Percentiles rank a stretch among this genome's conserved stretches.
These are phyloP conservation scores for Boletus vinaceobasis DNA, from an alignment of 768 basidiomycete species.

Conservation along the genomic window DNA sequence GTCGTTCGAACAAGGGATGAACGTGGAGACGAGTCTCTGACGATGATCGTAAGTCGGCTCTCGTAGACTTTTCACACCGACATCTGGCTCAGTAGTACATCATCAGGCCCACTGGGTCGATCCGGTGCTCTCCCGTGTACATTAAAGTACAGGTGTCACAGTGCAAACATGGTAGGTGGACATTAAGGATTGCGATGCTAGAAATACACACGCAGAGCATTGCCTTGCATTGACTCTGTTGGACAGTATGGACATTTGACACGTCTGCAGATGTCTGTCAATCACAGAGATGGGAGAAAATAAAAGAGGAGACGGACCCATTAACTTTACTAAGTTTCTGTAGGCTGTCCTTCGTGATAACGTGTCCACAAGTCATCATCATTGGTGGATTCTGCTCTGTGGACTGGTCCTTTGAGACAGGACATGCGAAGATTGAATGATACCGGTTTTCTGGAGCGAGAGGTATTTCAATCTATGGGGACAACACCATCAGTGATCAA, in stretches of 20 bases:
- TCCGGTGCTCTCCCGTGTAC: constrained; percentile 7
- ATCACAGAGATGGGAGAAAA: background rate
- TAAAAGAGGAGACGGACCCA: constrained; percentile 51
- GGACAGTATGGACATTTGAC: constrained; percentile 99
- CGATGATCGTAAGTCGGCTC: constrained; percentile 44
- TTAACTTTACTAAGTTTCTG: constrained; percentile 85
- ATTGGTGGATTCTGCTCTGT: constrained; percentile 93
- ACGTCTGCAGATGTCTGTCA: constrained; percentile 46
- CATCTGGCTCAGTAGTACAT: background rate
- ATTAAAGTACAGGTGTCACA: background rate
- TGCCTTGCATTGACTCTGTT: constrained; percentile 57
- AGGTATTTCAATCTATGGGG: constrained; percentile 84
- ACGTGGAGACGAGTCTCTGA: constrained; percentile 53
- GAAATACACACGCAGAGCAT: constrained; percentile 66
- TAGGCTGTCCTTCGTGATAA: constrained; percentile 89
- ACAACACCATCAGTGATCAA: background rate
- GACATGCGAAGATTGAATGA: constrained; percentile 96
- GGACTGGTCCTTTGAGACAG: constrained; percentile 96
- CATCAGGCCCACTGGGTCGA: constrained; percentile 29
- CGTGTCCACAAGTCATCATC: constrained; percentile 97
- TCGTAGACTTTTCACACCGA: background rate
- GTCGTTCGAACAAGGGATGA: constrained; percentile 43
- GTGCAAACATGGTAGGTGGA: constrained; percentile 8
- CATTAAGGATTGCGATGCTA: constrained; percentile 27
- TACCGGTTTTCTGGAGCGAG: constrained; percentile 83